These are phyloP conservation scores for Linum usitatissimum DNA, from an alignment of 345 rosid species.

Conservation along the genomic window DNA sequence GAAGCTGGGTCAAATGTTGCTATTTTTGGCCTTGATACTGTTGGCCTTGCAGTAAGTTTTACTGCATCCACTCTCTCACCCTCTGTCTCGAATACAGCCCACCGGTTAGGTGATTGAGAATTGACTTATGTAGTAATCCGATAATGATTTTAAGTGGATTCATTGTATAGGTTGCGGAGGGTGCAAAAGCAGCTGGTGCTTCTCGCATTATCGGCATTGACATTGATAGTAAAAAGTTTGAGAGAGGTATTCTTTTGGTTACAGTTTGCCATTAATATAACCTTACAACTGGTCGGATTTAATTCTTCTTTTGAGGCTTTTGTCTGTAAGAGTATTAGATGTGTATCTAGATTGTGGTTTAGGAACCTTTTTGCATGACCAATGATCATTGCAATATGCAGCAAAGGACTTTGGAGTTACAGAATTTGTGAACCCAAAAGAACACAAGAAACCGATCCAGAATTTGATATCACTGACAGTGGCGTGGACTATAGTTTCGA, in stretches of 20 bases:
- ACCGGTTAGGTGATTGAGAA: not conserved
- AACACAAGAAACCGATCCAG: constrained; percentile 67
- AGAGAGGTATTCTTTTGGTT: constrained; percentile 31
- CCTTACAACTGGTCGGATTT: not conserved
- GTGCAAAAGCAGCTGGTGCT: constrained; percentile 30
- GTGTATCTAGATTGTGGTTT: not conserved
- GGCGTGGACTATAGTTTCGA: constrained; percentile 99
- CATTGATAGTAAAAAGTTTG: not conserved
- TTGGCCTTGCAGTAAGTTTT: constrained; percentile 31
- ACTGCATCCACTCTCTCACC: not conserved
- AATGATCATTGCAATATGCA: constrained; percentile 16
- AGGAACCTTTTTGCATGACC: not conserved
- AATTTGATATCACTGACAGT: constrained; percentile 73
- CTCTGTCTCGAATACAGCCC: not conserved
- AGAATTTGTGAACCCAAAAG: constrained; percentile 64
- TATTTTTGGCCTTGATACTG: constrained; percentile 33
- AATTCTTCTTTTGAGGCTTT: not conserved
- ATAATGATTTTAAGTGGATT: not conserved
- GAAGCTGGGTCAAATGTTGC: constrained; percentile 29
- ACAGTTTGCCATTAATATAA: not conserved
- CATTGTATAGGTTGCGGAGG: constrained; percentile 20
- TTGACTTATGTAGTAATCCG: too few species aligned
- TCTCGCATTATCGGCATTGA: constrained; percentile 35
- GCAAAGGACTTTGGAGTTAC: constrained; percentile 61
- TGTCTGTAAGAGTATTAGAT: not conserved